phyloP scores from a whole-genome alignment of 192 early-diverging fungal species.

The Coemansia sp. region DNA sequence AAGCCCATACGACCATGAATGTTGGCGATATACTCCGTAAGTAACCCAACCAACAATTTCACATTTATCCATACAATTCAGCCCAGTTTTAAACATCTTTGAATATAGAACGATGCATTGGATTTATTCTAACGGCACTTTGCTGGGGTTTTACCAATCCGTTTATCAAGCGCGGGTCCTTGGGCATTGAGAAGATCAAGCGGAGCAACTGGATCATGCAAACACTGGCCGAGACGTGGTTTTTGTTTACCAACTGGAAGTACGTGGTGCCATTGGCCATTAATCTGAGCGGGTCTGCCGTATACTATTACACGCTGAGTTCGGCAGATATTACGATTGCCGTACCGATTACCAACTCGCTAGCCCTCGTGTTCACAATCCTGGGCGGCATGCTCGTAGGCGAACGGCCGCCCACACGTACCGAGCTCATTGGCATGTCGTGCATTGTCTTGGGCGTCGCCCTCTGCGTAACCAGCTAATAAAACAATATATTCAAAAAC shows the following conservation, averaged over 20 bases:
- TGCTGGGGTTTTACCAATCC: conserved; percentile 98
- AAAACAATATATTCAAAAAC: conserved; percentile 4
- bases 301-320: conserved; percentile 92
- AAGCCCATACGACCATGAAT: not conserved
- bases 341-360: conserved; percentile 88
- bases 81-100: not conserved
- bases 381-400: conserved; percentile 78
- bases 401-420: conserved; percentile 66
- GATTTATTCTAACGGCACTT: conserved; percentile 67
- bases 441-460: conserved; percentile 69
- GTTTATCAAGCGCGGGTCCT: conserved; percentile 86
- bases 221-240: conserved; percentile 65
- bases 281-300: conserved; percentile 87
- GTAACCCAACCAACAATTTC: not conserved
- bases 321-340: conserved; percentile 81
- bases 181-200: conserved; percentile 75
- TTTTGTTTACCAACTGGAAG: conserved; percentile 83
- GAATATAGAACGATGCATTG: conserved; percentile 43
- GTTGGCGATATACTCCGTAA: conserved; percentile 2
- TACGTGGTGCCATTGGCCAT: conserved; percentile 83
- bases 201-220: conserved; percentile 59
- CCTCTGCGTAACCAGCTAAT: conserved; percentile 60
- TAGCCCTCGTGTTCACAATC: conserved; percentile 85
- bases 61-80: no score
- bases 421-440: conserved; percentile 65